Percentiles rank a stretch among this genome's conserved stretches.
Evolutionary conservation across 805 yeast genomes (phyloP).

Genomic region (Jamesozyma gamospora): DNA sequence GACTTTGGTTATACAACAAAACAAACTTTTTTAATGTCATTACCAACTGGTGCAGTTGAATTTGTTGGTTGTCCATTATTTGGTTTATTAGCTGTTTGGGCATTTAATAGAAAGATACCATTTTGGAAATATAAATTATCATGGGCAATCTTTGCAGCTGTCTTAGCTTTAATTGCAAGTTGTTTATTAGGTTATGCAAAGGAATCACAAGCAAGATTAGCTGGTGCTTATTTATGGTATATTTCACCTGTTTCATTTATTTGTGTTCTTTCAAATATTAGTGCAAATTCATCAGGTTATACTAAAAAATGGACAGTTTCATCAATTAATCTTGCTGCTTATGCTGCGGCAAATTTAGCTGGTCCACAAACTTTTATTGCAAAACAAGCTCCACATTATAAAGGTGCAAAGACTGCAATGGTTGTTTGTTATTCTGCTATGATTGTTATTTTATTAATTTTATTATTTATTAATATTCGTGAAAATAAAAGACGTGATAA

Average conservation of each 20-base stretch:
- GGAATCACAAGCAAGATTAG: constrained; percentile 29
- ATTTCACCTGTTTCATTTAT: constrained; percentile 31
- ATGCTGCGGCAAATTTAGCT: constrained; percentile 56
- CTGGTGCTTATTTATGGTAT: constrained; percentile 29
- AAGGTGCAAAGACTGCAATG: constrained; percentile 44
- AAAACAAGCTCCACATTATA: constrained; percentile 49
- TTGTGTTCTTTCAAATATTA: constrained; percentile 28
- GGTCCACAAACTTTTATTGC: constrained; percentile 65
- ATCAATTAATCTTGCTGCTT: constrained; percentile 51
- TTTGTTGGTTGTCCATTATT: constrained; percentile 26
- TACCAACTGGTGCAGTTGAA: constrained; percentile 41
- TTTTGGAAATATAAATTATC: constrained; percentile 19
- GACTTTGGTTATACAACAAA: constrained; percentile 36
- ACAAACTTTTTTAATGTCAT: constrained; percentile 35
- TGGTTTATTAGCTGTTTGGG: constrained; percentile 19
- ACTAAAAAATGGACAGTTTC: constrained; percentile 60
- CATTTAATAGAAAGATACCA: constrained; percentile 13
- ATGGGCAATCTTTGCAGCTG: constrained; percentile 28
- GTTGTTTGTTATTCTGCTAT: constrained; percentile 39
- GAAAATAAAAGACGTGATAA: constrained; percentile 37
- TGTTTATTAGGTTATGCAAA: constrained; percentile 38
- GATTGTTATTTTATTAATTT: constrained; percentile 27
- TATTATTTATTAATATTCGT: constrained; percentile 25
- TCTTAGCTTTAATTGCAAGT: constrained; percentile 28
- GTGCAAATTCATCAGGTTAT: constrained; percentile 55